A percentile compares a stretch with the other conserved stretches of the same genome.
Conservation (phyloP, 371 early-diverging fungal genomes). For the Mucor ambiguus region DNA sequence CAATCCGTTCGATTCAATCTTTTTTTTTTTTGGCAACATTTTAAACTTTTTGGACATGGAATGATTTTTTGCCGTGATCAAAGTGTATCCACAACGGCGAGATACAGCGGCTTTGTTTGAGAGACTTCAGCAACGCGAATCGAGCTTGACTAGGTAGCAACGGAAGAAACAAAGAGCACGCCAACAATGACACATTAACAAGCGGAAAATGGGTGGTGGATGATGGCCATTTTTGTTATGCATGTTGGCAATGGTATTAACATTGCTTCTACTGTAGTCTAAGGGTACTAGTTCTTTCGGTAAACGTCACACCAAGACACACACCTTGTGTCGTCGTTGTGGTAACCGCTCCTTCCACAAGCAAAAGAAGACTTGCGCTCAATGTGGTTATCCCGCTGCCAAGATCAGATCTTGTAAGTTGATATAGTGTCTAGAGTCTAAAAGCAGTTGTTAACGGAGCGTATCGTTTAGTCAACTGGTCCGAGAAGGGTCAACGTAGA, state of each 20-base stretch:
- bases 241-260: not conserved
- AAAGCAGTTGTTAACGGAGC: not conserved
- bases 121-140: not conserved
- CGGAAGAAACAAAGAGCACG: not conserved
- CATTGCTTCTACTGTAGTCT: slow-evolving; percentile 60
- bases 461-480: slow-evolving; percentile 80
- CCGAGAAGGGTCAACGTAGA: slow-evolving; percentile 96
- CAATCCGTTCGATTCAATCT: not conserved
- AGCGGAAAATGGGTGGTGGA: not conserved
- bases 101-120: not conserved
- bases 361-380: slow-evolving; percentile 99
- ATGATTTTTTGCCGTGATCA: not conserved
- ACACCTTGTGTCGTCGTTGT: slow-evolving; percentile 98
- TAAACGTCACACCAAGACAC: slow-evolving; percentile 99
- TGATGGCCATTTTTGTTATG: not conserved
- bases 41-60: not conserved
- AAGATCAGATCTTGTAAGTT: slow-evolving; percentile 94
- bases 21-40: not conserved
- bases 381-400: slow-evolving; percentile 99
- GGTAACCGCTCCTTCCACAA: slow-evolving; percentile 99
- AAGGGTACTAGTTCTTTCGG: slow-evolving; percentile 99
- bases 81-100: not conserved
- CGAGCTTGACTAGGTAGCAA: not conserved
- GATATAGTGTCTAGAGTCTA: slow-evolving; percentile 4
- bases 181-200: not conserved